Percentiles rank a stretch among this genome's conserved stretches.
These are phyloP conservation scores for Colletotrichum simmondsii DNA, from an alignment of 2,329 filamentous ascomycete species.

Conservation along the genomic window DNA sequence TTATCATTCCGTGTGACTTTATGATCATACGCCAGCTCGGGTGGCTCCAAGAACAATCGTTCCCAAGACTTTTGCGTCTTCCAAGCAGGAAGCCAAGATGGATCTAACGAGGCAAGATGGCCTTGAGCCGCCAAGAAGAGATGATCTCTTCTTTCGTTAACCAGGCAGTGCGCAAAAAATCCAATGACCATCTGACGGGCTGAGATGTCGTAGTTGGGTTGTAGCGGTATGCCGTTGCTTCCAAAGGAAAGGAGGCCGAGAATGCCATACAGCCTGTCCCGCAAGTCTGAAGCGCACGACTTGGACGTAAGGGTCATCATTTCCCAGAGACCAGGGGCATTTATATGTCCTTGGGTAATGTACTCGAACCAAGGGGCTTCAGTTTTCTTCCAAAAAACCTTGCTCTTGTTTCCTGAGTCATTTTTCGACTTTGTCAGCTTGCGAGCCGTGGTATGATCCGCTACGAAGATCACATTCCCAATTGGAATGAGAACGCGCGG, in stretches of 20 bases:
- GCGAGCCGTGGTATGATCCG: not conserved
- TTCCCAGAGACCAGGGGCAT: not conserved
- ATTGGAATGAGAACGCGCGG: no score
- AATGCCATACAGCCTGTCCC: not conserved
- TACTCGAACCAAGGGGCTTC: not conserved
- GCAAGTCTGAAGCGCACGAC: not conserved
- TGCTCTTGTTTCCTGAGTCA: no score
- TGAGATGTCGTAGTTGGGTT: not conserved
- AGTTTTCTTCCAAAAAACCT: not conserved
- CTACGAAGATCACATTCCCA: not conserved
- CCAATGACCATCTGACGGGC: not conserved
- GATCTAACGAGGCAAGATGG: fast-evolving
- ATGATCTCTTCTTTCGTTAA: not conserved
- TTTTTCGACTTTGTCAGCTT: no score
- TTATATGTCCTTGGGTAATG: not conserved
- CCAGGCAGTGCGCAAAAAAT: not conserved
- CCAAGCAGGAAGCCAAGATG: no score
- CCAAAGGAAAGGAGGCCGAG: not conserved
- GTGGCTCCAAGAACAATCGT: no score
- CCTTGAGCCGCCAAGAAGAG: not conserved
- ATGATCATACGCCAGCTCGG: no score
- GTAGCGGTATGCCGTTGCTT: fast-evolving
- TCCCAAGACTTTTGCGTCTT: no score
- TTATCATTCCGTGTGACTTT: no score
- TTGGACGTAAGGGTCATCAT: not conserved